phyloP scores from a whole-genome alignment of 257 asterid genomes.

The Orobanche coerulescens region DNA sequence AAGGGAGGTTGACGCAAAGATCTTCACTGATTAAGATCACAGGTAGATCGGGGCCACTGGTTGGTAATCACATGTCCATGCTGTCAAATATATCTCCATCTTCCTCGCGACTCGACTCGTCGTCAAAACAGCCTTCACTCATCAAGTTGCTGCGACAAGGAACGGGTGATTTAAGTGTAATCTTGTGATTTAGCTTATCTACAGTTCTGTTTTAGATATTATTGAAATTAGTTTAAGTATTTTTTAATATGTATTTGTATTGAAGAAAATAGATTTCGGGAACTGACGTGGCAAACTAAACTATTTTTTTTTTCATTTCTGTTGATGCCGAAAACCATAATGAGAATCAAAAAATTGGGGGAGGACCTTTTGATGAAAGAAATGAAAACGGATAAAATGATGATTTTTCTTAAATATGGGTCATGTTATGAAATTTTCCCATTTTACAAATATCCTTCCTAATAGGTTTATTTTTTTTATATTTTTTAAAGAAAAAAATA shows the following conservation, averaged over 20 bases:
- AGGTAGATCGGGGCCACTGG: not conserved
- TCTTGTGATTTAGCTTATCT: not conserved
- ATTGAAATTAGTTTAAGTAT: no score
- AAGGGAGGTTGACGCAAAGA: not conserved
- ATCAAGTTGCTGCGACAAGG: conserved; percentile 31
- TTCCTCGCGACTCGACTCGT: not conserved
- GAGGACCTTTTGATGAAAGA: no score
- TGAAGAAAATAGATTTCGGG: no score
- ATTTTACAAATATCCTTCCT: not conserved
- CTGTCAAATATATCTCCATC: conserved; percentile 1
- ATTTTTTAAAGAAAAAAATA: no score
- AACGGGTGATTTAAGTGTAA: not conserved
- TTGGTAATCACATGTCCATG: not conserved
- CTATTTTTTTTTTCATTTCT: no score
- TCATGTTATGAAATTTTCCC: no score
- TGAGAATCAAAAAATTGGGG: no score
- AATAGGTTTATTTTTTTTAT: not conserved
- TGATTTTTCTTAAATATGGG: no score
- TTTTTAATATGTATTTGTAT: no score
- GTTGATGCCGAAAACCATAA: no score
- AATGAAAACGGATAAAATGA: no score
- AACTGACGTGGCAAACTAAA: no score
- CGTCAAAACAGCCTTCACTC: not conserved
- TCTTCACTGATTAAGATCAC: not conserved
- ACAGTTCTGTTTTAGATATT: not conserved